phyloP scores from a whole-genome alignment of 2,329 filamentous ascomycete species.

The Didymella pomorum region DNA sequence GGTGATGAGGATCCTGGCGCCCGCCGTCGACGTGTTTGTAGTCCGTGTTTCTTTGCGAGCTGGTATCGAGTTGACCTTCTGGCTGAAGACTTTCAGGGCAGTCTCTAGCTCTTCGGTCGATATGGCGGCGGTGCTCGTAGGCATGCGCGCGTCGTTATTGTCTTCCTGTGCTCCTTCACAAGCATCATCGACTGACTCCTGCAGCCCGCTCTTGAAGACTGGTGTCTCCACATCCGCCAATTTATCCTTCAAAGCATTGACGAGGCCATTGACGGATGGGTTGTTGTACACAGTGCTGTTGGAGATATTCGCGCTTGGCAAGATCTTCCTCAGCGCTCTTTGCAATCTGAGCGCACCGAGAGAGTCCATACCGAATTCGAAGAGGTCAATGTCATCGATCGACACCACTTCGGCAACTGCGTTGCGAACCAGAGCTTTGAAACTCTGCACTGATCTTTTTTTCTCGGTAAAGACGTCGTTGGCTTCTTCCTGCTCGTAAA shows the following conservation, averaged over 20 bases:
- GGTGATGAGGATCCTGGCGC: neutral
- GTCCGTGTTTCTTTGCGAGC: neutral
- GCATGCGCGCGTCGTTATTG: neutral
- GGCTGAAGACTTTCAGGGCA: neutral
- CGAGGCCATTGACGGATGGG: neutral
- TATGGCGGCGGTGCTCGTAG: neutral
- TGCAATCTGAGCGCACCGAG: slow-evolving; percentile 10
- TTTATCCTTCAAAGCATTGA: neutral
- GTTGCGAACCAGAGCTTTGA: neutral
- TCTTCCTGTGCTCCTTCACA: neutral
- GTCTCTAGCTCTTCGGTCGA: neutral
- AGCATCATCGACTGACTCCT: neutral
- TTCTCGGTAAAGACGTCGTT: neutral
- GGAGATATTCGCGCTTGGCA: slow-evolving; percentile 2
- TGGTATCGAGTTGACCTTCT: neutral
- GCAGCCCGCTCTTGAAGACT: neutral
- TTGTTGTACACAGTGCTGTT: slow-evolving; percentile 1
- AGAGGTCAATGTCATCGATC: slow-evolving; percentile 14
- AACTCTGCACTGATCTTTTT: neutral
- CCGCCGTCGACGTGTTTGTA: neutral
- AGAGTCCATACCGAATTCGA: slow-evolving; percentile 16
- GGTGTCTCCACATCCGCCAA: neutral
- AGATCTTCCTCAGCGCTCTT: slow-evolving; percentile 4
- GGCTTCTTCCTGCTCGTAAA: slow-evolving; percentile 20
- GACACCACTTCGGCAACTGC: neutral